These are phyloP conservation scores for Phytopythium sindhum DNA, from an alignment of 352 stramenopile genomes.

Conservation along the genomic window DNA sequence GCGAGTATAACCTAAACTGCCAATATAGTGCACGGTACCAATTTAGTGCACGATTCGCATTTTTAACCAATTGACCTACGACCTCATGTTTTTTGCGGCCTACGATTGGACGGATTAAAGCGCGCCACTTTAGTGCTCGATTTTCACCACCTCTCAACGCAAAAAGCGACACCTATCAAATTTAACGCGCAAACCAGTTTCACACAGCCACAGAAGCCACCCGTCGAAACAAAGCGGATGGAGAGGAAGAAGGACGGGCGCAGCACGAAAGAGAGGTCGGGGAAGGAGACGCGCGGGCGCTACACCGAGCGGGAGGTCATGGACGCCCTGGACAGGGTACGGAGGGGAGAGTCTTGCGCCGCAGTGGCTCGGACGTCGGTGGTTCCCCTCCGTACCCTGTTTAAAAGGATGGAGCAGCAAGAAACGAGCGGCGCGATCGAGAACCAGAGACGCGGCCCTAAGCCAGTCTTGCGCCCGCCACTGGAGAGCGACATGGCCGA, in stretches of 20 bases:
- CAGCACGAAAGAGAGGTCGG: not conserved
- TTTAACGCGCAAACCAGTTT: not conserved
- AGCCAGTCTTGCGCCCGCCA: not conserved
- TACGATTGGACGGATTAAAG: not conserved
- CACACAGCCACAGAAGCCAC: not conserved
- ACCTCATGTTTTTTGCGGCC: not conserved
- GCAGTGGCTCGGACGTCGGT: not conserved
- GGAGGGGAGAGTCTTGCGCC: not conserved
- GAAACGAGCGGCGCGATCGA: not conserved
- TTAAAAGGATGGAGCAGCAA: slow-evolving; percentile 1
- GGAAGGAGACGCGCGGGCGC: not conserved
- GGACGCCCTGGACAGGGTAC: not conserved
- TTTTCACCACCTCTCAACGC: no score
- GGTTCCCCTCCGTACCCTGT: slow-evolving; percentile 1
- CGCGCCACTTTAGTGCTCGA: not conserved
- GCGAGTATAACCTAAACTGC: slow-evolving; percentile 4
- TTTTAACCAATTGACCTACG: not conserved
- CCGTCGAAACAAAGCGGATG: not conserved
- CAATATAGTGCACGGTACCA: slow-evolving; percentile 1
- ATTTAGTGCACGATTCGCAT: not conserved
- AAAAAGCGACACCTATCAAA: no score
- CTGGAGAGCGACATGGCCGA: slow-evolving; percentile 2
- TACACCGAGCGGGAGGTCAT: not conserved
- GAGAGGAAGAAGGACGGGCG: not conserved
- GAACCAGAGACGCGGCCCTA: not conserved